These are phyloP conservation scores for Tylopilus rubrobrunneus DNA, from an alignment of 768 basidiomycete genomes.

Conservation along the genomic window DNA sequence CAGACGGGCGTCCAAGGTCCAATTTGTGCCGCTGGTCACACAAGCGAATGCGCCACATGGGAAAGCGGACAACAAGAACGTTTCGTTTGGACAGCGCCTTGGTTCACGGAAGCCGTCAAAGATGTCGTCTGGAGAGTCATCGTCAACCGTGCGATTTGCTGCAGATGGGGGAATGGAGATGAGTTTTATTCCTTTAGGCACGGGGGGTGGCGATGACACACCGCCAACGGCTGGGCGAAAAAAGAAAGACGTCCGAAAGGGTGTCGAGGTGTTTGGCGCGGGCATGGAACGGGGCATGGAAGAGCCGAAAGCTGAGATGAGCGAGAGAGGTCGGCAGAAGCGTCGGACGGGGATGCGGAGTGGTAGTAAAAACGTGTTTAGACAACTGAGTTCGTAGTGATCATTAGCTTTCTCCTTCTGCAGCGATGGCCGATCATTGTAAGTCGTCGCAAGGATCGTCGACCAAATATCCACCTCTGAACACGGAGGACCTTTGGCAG, in stretches of 20 bases:
- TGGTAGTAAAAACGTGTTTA: conserved; percentile 85
- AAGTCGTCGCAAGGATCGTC: conserved; percentile 3
- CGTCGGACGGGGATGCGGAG: conserved; percentile 78
- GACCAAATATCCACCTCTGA: background rate
- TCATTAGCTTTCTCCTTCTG: background rate
- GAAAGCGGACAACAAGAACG: conserved; percentile 41
- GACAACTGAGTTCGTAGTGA: conserved; percentile 26
- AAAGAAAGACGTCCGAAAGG: conserved; percentile 45
- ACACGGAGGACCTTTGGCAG: background rate
- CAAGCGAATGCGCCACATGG: conserved; percentile 27
- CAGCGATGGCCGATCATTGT: conserved; percentile 21
- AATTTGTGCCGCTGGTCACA: conserved; percentile 63
- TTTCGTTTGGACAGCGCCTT: conserved; percentile 72
- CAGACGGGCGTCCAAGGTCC: conserved; percentile 47
- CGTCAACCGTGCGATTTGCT: conserved; percentile 21
- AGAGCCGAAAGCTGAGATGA: conserved; percentile 43
- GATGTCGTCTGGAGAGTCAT: conserved; percentile 4
- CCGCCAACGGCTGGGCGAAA: conserved; percentile 20
- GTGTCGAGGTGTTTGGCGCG: conserved; percentile 77
- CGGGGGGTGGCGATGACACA: conserved; percentile 15
- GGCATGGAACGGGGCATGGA: conserved; percentile 82
- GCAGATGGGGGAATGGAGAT: conserved; percentile 77
- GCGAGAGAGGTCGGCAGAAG: conserved; percentile 73
- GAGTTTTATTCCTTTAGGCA: conserved; percentile 67
- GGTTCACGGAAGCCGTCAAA: conserved; percentile 20